Base-by-base conservation (phyloP, 192 early-diverging fungal species). In the Umbelopsis vinacea region DNA sequence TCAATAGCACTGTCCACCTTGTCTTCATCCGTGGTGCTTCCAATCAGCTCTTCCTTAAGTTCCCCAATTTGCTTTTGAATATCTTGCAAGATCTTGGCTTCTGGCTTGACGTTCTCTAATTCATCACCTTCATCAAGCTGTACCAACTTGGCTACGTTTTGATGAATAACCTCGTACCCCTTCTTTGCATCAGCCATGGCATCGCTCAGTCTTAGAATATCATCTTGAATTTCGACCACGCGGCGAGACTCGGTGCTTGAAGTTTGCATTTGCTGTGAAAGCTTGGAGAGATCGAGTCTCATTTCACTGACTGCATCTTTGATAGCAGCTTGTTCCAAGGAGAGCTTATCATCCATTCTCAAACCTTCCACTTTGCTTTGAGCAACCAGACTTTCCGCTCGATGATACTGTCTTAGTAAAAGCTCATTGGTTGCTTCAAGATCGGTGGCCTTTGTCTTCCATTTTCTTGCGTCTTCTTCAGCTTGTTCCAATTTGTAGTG, bases 391-490 rank as follows among this genome's bases (percentile, higher is more conserved):
- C 57, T 63, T 35, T 63, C 57, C 0, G 57, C 57, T 12, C 57
- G 57, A 37, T 63, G 57, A 26, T 63, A 63, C 19, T 63, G 57
- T 35, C 57, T 10, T 12, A 63, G 14, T 14, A 63, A 33, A 11
- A 63, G 57, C 26, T 63, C 57, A 26, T 63, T 63, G 1, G 57
- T 63, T 6, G 57, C 57, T 37, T 63, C 57, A 6, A 63, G 57
- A 19, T 63, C 57, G 2, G 57, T 63, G 19, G 57, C 57, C 14
- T 63, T 63, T 14, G 70, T 43, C 77, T 73, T 74, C 14, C 66
- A 73, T 38, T 54, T 37, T 15, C 66, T 66, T 26, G 77, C 72
- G 19, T 79, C 77, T 23, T 73, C 72, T 17, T 67, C 8, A 71
- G 70, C 33, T 67, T 71, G 11, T 40, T 54, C 6, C 66, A 46